These are phyloP conservation scores for Mallotus repandus DNA, from an alignment of 441 rosid genomes.

Conservation along the genomic window DNA sequence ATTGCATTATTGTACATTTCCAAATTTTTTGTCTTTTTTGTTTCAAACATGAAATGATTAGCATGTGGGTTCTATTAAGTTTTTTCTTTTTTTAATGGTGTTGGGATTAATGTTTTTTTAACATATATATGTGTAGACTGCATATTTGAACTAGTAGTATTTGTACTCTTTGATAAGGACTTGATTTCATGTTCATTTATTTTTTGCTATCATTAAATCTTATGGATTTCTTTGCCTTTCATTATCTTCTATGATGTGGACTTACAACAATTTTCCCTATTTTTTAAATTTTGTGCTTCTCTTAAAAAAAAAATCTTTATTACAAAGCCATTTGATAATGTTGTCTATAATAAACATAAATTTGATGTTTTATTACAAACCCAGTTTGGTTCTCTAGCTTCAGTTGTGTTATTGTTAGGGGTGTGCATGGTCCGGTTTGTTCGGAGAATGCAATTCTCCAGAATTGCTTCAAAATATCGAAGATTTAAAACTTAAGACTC, in stretches of 20 bases:
- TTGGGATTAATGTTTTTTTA: too few species aligned
- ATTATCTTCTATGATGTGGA: conserved; percentile 18
- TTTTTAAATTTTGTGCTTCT: neutral
- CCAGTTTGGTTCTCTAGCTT: neutral
- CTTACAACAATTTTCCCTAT: neutral
- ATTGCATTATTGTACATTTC: neutral
- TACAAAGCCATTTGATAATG: neutral
- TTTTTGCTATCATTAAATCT: conserved; percentile 3
- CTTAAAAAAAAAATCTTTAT: neutral
- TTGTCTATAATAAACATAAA: neutral
- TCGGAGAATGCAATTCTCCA: too few species aligned
- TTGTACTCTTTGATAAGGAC: conserved; percentile 19
- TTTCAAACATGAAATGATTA: neutral
- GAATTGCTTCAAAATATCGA: too few species aligned
- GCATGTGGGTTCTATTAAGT: neutral
- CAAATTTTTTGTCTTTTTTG: neutral
- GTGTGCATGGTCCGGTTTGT: too few species aligned
- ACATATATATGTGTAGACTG: neutral
- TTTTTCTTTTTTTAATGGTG: neutral
- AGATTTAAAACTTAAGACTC: too few species aligned
- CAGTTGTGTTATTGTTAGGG: neutral
- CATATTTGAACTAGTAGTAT: neutral
- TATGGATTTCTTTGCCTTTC: conserved; percentile 19
- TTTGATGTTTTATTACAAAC: neutral
- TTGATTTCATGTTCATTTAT: conserved; percentile 1